Evolutionary conservation across 2,329 filamentous ascomycete species (phyloP), one percentile per base, ranked within the genome.

Genomic region (Plenodomus tracheiphilus): DNA sequence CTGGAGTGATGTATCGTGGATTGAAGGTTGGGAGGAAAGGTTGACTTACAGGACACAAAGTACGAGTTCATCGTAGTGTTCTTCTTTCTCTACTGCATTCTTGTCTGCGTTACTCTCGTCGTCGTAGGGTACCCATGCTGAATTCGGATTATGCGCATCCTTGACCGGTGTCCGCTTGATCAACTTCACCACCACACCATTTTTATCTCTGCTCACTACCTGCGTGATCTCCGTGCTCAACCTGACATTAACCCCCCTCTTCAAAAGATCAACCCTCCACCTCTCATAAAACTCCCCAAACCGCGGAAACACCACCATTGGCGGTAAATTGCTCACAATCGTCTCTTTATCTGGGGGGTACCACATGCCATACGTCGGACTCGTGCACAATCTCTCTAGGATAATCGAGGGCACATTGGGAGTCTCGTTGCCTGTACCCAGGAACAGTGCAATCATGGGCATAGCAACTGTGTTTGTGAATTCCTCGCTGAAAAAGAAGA

Each of bases 391-490:
- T 10, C 77, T 59, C 54, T 80, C 77, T 13, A 91, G 75, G 28
- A 91, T 84, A 19, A 86, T 85, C 36, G 80, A 82, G 0, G 87
- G 84, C 0, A 91, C 86, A 54, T 89, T 84, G 0, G 86, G 83
- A 0, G 87, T 87, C 59, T 88, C 85, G 57, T 91, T 91, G 1
- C 87, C 86, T 5, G 87, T 90, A 0, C 87, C 87, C 0, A 91
- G 75, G 64, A 91, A 90, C 1, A 91, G 74, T 0, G 87, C 87
- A 25, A 89, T 81, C 66, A 91, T 81, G 1, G 87, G 87, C 48
- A 88, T 78, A 0, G 87, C 84, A 70, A 91, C 85, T 30, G 83
- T 84, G 61, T 90, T 85, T 15, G 81, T 81, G 64, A 91, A 91
- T 46, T 88, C 85, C 9, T 81, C 78, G 47, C 78, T 85, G 71